Base-by-base conservation (phyloP, 1,284 basidiomycete species). In the Boletus austroedulis region DNA sequence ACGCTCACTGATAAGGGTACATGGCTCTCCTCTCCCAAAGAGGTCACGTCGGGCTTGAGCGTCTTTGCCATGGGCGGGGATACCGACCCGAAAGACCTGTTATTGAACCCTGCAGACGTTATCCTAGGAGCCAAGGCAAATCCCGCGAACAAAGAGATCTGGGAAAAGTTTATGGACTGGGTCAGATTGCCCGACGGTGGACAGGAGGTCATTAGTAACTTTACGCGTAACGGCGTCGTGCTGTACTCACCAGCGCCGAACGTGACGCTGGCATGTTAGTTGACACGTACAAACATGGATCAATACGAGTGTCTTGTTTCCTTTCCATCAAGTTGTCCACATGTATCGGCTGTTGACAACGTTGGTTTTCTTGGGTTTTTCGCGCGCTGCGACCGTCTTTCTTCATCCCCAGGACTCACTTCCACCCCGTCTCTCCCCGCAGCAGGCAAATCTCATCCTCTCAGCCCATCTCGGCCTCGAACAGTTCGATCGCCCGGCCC, bases 391-490 rank as follows among this genome's bases (percentile, higher is more conserved):
- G 10, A 70, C 81, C 36, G 77, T 89, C 9, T 89, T 84, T 66
- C 72, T 88, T 12, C 77, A 78, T 55, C 77, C 79, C 17, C 61
- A 70, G 8, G 65, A 75, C 1, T 65, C 67, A 10, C 62, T 77
- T 38, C 73, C 70, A 3, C 66, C 76, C 14, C 71, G 61, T 19
- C 70, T 85, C n/a, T 78, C 80, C 19, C 75, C 78, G 26, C 75
- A 80, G 36, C 78, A 84, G 56, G 84, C 85, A 52, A 84, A 80
- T 65, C 77, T 80, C 34, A 80, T 78, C 9, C 76, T 91, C 38
- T 81, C 88, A 23, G 82, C 81, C 57, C 87, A 91, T 67, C 79
- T 91, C 19, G 83, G 85, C 24, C 78, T 92, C 5, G 89, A 90
- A 62, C 73, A 74, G 29, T 86, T 85, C 62, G 86, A 67, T 55